Evolutionary conservation across 176 grass and related monocot species (phyloP), one percentile per base, ranked within the genome.

Genomic region (sorghum (Sorghum bicolor)): DNA sequence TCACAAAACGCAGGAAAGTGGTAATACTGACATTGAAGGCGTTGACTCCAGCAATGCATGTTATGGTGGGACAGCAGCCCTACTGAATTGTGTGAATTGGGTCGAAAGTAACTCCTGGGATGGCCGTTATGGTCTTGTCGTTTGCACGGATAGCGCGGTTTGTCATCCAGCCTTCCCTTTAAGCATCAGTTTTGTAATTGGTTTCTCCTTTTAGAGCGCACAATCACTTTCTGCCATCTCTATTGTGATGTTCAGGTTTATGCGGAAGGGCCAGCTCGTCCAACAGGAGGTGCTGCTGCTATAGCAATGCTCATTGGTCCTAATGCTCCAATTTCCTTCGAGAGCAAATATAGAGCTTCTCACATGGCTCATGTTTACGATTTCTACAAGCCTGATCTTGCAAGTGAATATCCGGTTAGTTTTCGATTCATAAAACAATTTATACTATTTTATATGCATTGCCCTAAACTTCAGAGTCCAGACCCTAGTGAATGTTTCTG

Each of bases 361-460:
- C 91, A 97, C 86, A 97, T 97, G 94, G 67, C 86, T 82, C 94
- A 97, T 86, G 91, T 93, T 76, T 93, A 97, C 78, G 94, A 97
- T 85, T 93, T 97, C 82, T 97, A 93, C 78, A 97, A 93, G 82
- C 94, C 89, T 40, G 81, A 93, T 71, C 91, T 97, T 83, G 94
- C 91, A 26, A 93, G 89, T 83, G 94, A 97, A 97, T 97, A 97
- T 62, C 94, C 90, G 86, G 94, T 97, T 91, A 84, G 88, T 71
- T 70, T 84, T 55, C 64, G 15, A 53, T 66, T 45, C 15, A 32
- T 75, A 22, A 38, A 65, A 11, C 0, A 0, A 3, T 16, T 6
- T 10, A 29, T 38, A 47, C 26, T 33, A 17, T 14, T 32, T 32
- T 17, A 25, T 24, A 50, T 32, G 20, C 5, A 24, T 38, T 34